These are phyloP conservation scores for Tirmania nivea DNA, from an alignment of 495 filamentous ascomycete species.

Conservation along the genomic window DNA sequence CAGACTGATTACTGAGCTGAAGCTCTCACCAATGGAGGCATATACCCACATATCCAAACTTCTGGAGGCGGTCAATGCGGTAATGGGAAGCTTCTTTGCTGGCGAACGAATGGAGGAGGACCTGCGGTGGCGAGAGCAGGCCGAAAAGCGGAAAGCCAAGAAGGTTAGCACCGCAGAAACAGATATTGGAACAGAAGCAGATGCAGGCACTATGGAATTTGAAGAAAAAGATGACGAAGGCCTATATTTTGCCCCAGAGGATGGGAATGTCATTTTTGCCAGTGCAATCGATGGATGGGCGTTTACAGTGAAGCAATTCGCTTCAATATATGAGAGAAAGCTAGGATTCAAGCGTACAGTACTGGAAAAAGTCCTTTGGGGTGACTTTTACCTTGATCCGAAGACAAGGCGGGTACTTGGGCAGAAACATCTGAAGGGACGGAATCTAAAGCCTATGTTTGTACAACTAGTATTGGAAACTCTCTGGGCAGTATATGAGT, in stretches of 20 bases:
- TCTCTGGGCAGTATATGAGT: slow-evolving; percentile 92
- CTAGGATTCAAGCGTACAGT: slow-evolving; percentile 79
- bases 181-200: slow-evolving; percentile 22
- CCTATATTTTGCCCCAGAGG: slow-evolving; percentile 93
- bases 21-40: slow-evolving; percentile 76
- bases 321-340: slow-evolving; percentile 84
- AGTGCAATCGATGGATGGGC: slow-evolving; percentile 97
- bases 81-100: slow-evolving; percentile 93
- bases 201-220: slow-evolving; percentile 41
- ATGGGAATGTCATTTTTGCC: slow-evolving; percentile 96
- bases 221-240: slow-evolving; percentile 92
- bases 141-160: slow-evolving; percentile 38
- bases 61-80: slow-evolving; percentile 87
- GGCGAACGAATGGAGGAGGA: slow-evolving; percentile 98
- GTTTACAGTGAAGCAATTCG: slow-evolving; percentile 89
- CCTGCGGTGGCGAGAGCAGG: slow-evolving; percentile 91
- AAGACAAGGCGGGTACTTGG: slow-evolving; percentile 88
- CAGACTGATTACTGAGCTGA: slow-evolving; percentile 72
- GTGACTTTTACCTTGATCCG: slow-evolving; percentile 87
- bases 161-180: slow-evolving; percentile 26
- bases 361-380: slow-evolving; percentile 91
- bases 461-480: slow-evolving; percentile 90
- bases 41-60: slow-evolving; percentile 76
- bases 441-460: slow-evolving; percentile 87
- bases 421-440: slow-evolving; percentile 79